Conservation (phyloP, 1,284 basidiomycete species). For the Peniophora sp. region DNA sequence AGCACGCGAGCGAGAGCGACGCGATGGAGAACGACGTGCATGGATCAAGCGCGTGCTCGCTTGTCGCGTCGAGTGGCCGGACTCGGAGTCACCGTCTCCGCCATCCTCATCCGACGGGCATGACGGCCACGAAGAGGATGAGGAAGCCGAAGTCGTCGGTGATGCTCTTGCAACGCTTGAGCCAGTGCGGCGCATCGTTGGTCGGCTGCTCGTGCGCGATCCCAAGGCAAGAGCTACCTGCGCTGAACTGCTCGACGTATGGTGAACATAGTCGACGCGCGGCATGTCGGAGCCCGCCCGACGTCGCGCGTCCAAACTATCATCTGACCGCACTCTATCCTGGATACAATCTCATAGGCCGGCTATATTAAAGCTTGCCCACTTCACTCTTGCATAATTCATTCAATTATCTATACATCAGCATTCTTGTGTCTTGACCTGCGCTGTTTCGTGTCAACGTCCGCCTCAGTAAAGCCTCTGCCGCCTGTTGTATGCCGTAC, state of each 20-base stretch:
- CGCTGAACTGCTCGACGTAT: conserved; percentile 31
- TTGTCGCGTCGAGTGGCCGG: conserved; percentile 71
- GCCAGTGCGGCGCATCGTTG: conserved; percentile 50
- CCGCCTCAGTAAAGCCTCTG: no score
- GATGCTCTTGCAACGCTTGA: conserved; percentile 32
- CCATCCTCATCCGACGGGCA: conserved; percentile 5
- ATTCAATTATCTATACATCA: no score
- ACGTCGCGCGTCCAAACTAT: no score
- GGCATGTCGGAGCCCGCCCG: no score
- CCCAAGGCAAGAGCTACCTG: conserved; percentile 53
- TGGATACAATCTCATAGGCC: no score
- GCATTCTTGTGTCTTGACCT: no score
- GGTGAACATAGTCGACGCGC: background rate
- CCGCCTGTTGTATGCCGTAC: no score
- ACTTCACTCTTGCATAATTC: no score
- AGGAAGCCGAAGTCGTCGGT: conserved; percentile 14
- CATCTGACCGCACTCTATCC: no score
- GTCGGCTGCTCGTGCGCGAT: conserved; percentile 59
- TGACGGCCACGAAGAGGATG: conserved; percentile 19
- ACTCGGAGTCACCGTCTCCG: conserved; percentile 9
- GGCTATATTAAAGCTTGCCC: no score
- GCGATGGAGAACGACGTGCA: conserved; percentile 30
- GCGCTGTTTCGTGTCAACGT: no score
- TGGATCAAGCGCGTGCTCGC: conserved; percentile 74
- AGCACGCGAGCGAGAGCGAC: conserved; percentile 14